Evolutionary conservation across 192 early-diverging fungal species (phyloP), one percentile per base, ranked within the genome.

Genomic region (Spinellus fusiger): DNA sequence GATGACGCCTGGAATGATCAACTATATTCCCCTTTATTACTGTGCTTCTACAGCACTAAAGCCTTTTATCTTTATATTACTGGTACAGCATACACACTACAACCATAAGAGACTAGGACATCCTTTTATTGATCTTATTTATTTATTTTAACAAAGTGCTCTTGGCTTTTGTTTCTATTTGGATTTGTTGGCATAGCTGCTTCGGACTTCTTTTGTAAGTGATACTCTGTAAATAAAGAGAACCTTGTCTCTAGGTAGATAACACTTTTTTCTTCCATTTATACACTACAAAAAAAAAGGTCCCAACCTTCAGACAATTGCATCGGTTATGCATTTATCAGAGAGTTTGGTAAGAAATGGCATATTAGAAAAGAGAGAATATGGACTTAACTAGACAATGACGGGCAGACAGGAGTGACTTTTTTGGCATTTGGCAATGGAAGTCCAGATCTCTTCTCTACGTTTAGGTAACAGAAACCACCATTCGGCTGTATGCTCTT

Each of bases 391-490:
- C 40, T 10, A 4, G 34, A 10, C 35, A 22, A 27, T 13, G 38
- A 25, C 31, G 20, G 53, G 20, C 68, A 76, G 80, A 87, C 87
- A 3, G 87, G 88, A 0, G 87, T 89, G 0, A 86, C 88, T 22
- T 80, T 92, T 71, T 68, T 92, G n/a, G 90, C 90, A 0, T 77
- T 90, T 22, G 94, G 93, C 12, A 98, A 98, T 70, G 95, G 93
- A 20, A 88, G 90, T 4, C 93, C 93, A 0, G 96, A 98, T 65
- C 65, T 98, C 25, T 91, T 95, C 58, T 86, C 91, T 40, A 95
- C 94, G 0, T 95, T 89, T 35, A 91, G 69, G 69, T 70, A 79
- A 22, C 13, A 62, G 69, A 26, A 46, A 68, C 16, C 27, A 46
- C 12, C 57, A 51, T 50, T 44, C 33, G 47, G 60, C 34, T 35